Evolutionary conservation across 1,284 basidiomycete genomes (phyloP).

Genomic region (Austropuccinia psidii): DNA sequence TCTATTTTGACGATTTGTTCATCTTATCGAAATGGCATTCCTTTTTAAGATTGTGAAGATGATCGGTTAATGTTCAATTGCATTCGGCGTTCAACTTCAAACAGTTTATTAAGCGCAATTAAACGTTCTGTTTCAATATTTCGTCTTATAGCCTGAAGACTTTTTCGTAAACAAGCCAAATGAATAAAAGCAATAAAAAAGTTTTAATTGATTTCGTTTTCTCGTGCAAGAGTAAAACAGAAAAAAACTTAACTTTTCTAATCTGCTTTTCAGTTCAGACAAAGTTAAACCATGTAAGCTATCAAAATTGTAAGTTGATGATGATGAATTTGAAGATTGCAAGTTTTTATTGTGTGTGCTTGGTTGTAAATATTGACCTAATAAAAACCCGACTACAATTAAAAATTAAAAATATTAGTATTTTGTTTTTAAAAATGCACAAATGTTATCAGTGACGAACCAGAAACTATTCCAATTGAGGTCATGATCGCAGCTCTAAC

Average conservation of each 20-base stretch:
- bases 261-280: slow-evolving; percentile 13
- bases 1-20: too few species aligned
- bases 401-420: neutral
- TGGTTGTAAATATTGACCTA: slow-evolving; percentile 34
- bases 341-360: neutral
- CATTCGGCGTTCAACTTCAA: slow-evolving; percentile 25
- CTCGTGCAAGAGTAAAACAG: too few species aligned
- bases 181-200: neutral
- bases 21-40: too few species aligned
- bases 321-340: neutral
- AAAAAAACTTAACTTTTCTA: slow-evolving; percentile 6
- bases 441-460: neutral
- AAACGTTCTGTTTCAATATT: slow-evolving; percentile 31
- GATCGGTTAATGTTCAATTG: neutral
- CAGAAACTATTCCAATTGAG: slow-evolving; percentile 31
- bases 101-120: slow-evolving; percentile 25
- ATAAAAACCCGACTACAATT: slow-evolving; percentile 16
- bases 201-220: neutral
- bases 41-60: neutral
- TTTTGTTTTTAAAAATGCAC: neutral
- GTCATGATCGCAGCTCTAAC: slow-evolving; percentile 23
- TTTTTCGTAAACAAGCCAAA: neutral
- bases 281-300: neutral
- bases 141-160: slow-evolving; percentile 14
- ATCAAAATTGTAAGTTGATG: neutral